Conservation (phyloP, 441 rosid genomes). For the Rhodomyrtus psidioides region DNA sequence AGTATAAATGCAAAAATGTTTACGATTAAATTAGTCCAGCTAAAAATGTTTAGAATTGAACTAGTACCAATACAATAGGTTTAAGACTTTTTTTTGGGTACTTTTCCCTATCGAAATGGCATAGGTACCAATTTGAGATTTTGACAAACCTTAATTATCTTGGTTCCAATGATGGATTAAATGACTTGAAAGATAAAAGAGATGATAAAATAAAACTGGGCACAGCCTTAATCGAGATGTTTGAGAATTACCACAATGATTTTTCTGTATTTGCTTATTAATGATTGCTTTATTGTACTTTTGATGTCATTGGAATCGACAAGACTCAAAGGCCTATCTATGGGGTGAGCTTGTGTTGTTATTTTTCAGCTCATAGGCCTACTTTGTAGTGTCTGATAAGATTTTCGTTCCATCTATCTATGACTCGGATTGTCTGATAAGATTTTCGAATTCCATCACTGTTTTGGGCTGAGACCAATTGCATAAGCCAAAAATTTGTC, state of each 20-base stretch:
- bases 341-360: background rate
- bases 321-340: background rate
- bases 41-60: too few species aligned
- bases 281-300: background rate
- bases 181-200: background rate
- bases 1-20: too few species aligned
- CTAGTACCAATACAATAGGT: too few species aligned
- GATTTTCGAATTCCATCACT: background rate
- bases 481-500: background rate
- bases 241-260: background rate
- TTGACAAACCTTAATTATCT: background rate
- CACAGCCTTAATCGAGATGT: background rate
- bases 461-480: background rate
- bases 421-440: fast-evolving
- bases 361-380: background rate
- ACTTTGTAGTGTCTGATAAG: background rate
- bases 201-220: background rate
- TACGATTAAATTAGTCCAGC: too few species aligned
- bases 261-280: background rate
- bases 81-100: too few species aligned
- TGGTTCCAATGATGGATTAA: background rate
- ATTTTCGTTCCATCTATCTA: too few species aligned
- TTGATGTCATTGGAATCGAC: background rate
- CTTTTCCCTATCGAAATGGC: background rate
- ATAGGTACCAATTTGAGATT: background rate